Conservation (phyloP, 2,329 filamentous ascomycete species). For the Colletotrichum tanaceti region DNA sequence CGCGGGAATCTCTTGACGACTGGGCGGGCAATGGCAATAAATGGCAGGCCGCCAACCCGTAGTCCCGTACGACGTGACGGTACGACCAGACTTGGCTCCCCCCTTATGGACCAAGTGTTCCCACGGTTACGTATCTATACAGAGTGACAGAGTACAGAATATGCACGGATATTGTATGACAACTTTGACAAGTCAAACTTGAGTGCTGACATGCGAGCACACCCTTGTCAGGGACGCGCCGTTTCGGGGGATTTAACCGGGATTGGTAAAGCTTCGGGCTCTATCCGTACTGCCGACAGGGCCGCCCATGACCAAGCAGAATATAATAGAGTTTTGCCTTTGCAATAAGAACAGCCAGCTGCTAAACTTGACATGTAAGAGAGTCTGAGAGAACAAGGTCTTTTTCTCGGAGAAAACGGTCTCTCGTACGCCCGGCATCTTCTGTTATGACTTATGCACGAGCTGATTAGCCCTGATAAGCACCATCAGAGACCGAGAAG, state of each 20-base stretch:
- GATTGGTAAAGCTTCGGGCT: conserved; percentile 20
- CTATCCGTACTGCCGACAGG: conserved; percentile 7
- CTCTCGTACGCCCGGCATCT: neutral
- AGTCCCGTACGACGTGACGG: too few relatives aligned
- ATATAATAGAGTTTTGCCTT: neutral
- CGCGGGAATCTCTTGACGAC: neutral
- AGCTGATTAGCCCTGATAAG: neutral
- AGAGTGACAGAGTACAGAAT: too few relatives aligned
- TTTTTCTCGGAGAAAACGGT: neutral
- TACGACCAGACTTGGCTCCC: conserved; percentile 9
- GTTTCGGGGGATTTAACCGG: conserved; percentile 26
- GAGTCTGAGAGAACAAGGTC: too few relatives aligned
- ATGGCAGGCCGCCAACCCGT: conserved; percentile 2
- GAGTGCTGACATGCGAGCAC: conserved; percentile 14
- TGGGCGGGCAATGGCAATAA: conserved; percentile 12
- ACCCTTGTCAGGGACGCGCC: conserved; percentile 19
- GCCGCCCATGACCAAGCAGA: conserved; percentile 24
- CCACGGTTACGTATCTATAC: too few relatives aligned
- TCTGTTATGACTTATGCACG: neutral
- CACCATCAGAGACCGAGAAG: neutral
- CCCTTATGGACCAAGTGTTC: too few relatives aligned
- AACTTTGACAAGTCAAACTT: too few relatives aligned
- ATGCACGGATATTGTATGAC: too few relatives aligned
- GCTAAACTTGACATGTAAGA: too few relatives aligned
- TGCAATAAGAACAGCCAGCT: neutral